These are phyloP conservation scores for Mycena epipterygia DNA, from an alignment of 768 basidiomycete genomes.

Conservation along the genomic window DNA sequence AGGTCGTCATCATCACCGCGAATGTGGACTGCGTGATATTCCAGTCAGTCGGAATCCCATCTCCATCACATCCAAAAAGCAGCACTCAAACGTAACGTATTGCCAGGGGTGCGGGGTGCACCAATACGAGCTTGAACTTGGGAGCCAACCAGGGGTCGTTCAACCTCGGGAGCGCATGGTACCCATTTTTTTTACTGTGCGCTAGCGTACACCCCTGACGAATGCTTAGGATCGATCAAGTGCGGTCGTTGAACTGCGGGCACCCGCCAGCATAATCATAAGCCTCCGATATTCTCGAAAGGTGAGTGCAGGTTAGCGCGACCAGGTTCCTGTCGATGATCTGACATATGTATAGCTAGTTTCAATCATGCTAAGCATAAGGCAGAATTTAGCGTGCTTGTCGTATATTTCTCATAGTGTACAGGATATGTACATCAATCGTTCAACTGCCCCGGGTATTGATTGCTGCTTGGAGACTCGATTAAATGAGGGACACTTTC, in stretches of 20 bases:
- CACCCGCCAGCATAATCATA: conserved; percentile 15
- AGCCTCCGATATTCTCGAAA: conserved; percentile 22
- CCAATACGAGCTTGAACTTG: conserved; percentile 21
- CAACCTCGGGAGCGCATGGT: conserved; percentile 23
- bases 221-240: conserved; percentile 23
- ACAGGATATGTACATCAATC: conserved; percentile 5
- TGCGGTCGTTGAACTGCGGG: conserved; percentile 24
- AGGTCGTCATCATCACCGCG: conserved; percentile 26
- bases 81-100: conserved; percentile 22
- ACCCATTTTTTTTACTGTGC: conserved; percentile 16
- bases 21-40: conserved; percentile 21
- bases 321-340: conserved; percentile 23
- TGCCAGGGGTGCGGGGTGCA: conserved; percentile 23
- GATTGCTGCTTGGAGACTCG: too few species aligned
- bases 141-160: conserved; percentile 14
- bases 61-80: conserved; percentile 18
- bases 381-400: conserved; percentile 19
- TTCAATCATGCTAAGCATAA: conserved; percentile 23
- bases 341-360: conserved; percentile 21
- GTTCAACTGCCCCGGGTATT: too few species aligned
- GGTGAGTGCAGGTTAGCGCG: conserved; percentile 23
- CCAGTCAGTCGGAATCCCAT: conserved; percentile 26
- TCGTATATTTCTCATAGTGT: conserved; percentile 19
- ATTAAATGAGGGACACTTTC: too few species aligned
- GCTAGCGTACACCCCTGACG: conserved; percentile 20